Evolutionary conservation across 805 yeast genomes (phyloP), one percentile per base, ranked within the genome.

Genomic region (Saturnispora sanitii): DNA sequence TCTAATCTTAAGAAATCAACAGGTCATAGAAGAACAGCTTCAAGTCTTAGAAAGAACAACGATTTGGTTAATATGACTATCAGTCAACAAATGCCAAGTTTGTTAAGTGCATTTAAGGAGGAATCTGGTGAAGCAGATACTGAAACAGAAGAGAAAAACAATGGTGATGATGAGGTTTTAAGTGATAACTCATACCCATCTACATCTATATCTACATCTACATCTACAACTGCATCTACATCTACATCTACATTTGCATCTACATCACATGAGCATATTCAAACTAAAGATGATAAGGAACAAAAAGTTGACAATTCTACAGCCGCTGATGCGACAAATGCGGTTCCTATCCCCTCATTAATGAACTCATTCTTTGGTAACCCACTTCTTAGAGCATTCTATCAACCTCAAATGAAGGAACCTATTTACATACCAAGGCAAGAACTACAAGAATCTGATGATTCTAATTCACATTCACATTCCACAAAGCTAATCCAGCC

Each of bases 31-130:
- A 27, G 38, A 11, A 40, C 42, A 6, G 29, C 42, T 6, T 34
- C 38, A 8, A 27, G 33, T 15, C 21, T 40, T 13, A 20, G 42
- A 5, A 36, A 30, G 12, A 46, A 47, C 28, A 38, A 41, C 18
- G 46, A 40, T 11, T 36, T 47, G n/a, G 31, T 44, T 4, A 41
- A 41, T 45, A 69, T 82, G 0, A 71, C 81, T 6, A 61, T 81
- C 13, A 53, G 77, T 2, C 81, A 77, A 37, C 83, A 79, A 52
- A 55, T 81, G 45, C 90, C 90, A 1, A 70, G 70, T 44, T 57
- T 81, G 51, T 64, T 80, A 70, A 65, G 73, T 18, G 87, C 85
- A 15, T 81, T 80, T 71, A 75, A 53, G 36, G 45, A 28, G 18
- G 37, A 35, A 26, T n/a, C 9, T 6, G 30, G 25, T 28, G 22